phyloP scores from a whole-genome alignment of 805 yeast genomes.

The Komagataella mondaviorum region DNA sequence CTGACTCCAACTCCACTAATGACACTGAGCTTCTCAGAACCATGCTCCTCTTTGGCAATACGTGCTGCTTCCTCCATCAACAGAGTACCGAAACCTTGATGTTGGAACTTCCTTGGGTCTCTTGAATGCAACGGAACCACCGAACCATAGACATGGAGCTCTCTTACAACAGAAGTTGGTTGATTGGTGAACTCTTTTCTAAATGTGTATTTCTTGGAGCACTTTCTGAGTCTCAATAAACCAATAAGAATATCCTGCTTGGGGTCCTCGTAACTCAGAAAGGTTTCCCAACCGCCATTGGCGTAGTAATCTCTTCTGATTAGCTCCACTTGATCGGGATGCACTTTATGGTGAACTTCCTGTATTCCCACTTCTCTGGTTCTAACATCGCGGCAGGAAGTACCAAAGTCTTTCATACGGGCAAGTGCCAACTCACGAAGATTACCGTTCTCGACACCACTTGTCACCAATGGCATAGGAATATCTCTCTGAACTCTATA shows the following conservation, averaged over 20 bases:
- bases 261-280: slow-evolving; percentile 91
- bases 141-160: slow-evolving; percentile 92
- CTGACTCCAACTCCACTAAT: slow-evolving; percentile 97
- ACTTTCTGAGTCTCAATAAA: slow-evolving; percentile 72
- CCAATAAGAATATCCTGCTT: slow-evolving; percentile 93
- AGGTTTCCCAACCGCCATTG: slow-evolving; percentile 98
- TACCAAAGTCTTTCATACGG: slow-evolving; percentile 96
- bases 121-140: slow-evolving; percentile 94
- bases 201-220: slow-evolving; percentile 80
- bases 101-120: slow-evolving; percentile 96
- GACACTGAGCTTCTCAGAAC: slow-evolving; percentile 81
- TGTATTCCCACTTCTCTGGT: slow-evolving; percentile 98
- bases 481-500: slow-evolving; percentile 98
- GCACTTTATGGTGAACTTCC: slow-evolving; percentile 93
- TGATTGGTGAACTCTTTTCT: slow-evolving; percentile 77
- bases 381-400: slow-evolving; percentile 89
- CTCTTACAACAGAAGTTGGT: slow-evolving; percentile 91
- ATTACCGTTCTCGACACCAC: slow-evolving; percentile 97
- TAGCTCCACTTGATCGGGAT: slow-evolving; percentile 93
- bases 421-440: slow-evolving; percentile 90
- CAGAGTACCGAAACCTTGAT: slow-evolving; percentile 96
- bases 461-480: slow-evolving; percentile 96
- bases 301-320: slow-evolving; percentile 94
- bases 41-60: slow-evolving; percentile 91
- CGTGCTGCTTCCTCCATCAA: slow-evolving; percentile 98